Evolutionary conservation across 805 yeast species (phyloP).

Genomic region (Komagataella phaffii): DNA sequence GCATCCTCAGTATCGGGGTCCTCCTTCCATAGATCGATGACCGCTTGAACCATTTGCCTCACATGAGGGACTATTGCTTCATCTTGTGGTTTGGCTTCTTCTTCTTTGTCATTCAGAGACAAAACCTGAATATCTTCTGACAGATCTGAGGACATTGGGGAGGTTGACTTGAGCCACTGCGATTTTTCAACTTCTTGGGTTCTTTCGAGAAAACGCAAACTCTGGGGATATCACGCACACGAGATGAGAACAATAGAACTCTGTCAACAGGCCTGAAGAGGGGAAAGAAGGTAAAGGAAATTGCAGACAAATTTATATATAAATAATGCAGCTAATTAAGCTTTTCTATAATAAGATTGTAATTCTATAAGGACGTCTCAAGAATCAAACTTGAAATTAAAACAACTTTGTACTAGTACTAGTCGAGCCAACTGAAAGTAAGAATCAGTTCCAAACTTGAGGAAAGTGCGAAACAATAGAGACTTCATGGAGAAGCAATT

Average conservation of each 20-base stretch:
- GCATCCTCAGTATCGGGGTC: constrained; percentile 50
- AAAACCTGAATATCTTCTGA: constrained; percentile 12
- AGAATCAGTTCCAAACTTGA: too few species aligned
- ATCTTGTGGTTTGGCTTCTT: neutral
- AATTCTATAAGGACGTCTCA: too few species aligned
- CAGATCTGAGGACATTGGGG: neutral
- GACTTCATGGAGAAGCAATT: too few species aligned
- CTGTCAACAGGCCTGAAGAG: too few species aligned
- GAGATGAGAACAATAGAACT: too few species aligned
- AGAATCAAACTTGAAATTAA: too few species aligned
- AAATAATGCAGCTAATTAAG: too few species aligned
- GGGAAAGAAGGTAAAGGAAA: neutral
- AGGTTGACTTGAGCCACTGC: neutral
- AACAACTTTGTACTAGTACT: too few species aligned
- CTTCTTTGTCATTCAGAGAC: constrained; percentile 14
- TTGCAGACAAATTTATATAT: neutral
- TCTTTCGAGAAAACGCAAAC: neutral
- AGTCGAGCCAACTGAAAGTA: too few species aligned
- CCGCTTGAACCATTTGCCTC: constrained; percentile 43
- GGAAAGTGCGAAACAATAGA: too few species aligned
- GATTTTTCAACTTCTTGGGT: neutral
- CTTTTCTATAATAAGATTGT: too few species aligned
- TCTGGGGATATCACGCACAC: neutral
- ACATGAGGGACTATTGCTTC: constrained; percentile 21
- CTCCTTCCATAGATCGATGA: constrained; percentile 53